Base-by-base conservation (phyloP, 495 filamentous ascomycete species). In the Annulohypoxylon moriforme region DNA sequence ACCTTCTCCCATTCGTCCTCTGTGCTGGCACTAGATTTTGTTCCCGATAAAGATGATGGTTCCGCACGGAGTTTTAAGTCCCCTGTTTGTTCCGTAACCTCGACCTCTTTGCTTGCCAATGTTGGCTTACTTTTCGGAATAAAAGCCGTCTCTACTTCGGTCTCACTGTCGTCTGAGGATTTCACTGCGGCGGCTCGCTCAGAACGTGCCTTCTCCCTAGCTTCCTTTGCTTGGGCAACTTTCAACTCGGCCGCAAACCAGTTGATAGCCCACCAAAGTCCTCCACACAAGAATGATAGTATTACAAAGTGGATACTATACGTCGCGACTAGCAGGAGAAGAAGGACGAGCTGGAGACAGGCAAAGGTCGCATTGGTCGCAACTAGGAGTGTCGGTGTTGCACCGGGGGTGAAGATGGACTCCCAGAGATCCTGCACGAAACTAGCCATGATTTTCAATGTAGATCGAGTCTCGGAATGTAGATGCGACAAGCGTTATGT, bases 351-450 rank as follows among this genome's bases (percentile, higher is more conserved):
- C 74, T 98, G 96, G 24, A 99, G 89, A 16, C 89, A 87, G 33
- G 91, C 93, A 77, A 99, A 99, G 53, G 92, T 89, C 73, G 84
- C 89, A 80, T 99, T 98, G 60, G 96, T 97, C 34, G 96, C 96
- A 76, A 96, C 80, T 18, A 98, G 82, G 40, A 99, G 90, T 24
- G 92, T 92, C 1, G 89, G 92, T 0, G 94, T 99, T 52, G 96
- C 88, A 65, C 94, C 94, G 0, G 94, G 92, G 0, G 91, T 93
- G 84, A 98, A 97, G 85, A 99, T 88, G 75, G 94, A 97, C 73
- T 88, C 86, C 91, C 93, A 96, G 63, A 99, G 90, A 60, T 93
- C 88, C 63, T 87, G 84, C 62, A 97, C 66, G 79, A 99, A 98
- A 72, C 88, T 84, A 16, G 90, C 87, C 94, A 98, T 98, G 79